Base-by-base conservation (phyloP, 1,139 yeast genomes). In the Kodamaea suecica region DNA sequence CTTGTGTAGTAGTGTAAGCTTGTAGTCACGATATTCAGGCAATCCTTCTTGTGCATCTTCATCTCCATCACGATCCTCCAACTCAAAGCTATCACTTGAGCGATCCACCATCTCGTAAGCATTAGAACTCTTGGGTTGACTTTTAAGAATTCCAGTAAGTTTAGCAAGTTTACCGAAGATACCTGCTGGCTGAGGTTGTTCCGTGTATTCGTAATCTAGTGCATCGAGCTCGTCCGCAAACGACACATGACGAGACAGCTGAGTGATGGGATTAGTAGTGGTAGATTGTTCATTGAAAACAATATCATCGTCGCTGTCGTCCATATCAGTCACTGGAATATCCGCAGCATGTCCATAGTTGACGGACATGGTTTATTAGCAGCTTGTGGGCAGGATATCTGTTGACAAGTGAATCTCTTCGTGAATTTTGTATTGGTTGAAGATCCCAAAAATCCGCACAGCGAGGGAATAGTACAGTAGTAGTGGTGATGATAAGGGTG, bases 311-410 rank as follows among this genome's bases (percentile, higher is more conserved):
- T 70, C 78, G 1, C 56, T 59, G 5, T 67, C 79, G 45, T 79
- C 84, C 38, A 79, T 58, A 45, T 78, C 71, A 1, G 80, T 73
- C 10, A 79, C 66, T 0, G 84, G 85, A 2, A 76, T 57, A 44
- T 79, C 85, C 6, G 69, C 76, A 1, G 57, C 57, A 44, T 72
- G 76, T 20, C 39, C 35, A 34, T 41, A 41, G 31, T 45, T 45
- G 14, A 42, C 39, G 17, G 47, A 41, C 51, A 48, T 45, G 17
- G 15, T 11, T 19, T 6, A 9, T n/a, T n/a, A n/a, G n/a, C n/a
- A n/a, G 26, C 5, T 23, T 6, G 6, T 5, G 12, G 26, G 26
- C n/a, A n/a, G n/a, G n/a, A n/a, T n/a, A n/a, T n/a, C n/a, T n/a
- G n/a, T n/a, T n/a, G n/a, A n/a, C n/a, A n/a, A n/a, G n/a, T n/a